Conservation (phyloP, 2,329 filamentous ascomycete genomes). For the Ascochyta rabiei region DNA sequence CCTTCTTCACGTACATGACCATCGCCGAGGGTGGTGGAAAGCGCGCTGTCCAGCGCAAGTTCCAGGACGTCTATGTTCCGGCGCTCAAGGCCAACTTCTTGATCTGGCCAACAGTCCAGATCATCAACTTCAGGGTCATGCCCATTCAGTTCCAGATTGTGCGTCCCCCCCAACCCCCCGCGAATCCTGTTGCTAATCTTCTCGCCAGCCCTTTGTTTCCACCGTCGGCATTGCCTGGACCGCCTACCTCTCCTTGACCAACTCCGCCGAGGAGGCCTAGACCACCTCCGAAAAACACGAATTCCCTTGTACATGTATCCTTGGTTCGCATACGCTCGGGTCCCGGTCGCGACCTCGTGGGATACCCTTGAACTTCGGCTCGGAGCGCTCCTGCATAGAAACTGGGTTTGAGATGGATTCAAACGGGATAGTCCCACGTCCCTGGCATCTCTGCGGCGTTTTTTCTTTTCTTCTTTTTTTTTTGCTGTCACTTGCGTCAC, state of each 20-base stretch:
- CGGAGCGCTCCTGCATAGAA: constrained; percentile 31
- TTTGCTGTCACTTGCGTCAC: no score
- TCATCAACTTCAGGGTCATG: constrained; percentile 95
- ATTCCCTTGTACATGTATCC: constrained; percentile 26
- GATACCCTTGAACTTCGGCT: constrained; percentile 26
- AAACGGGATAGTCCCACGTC: constrained; percentile 21
- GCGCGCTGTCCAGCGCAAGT: constrained; percentile 79
- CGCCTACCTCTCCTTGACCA: constrained; percentile 90
- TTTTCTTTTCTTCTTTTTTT: constrained; percentile 10
- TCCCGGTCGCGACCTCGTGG: constrained; percentile 22
- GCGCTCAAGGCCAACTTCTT: constrained; percentile 95
- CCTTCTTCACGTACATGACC: constrained; percentile 97
- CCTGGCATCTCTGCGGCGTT: constrained; percentile 28
- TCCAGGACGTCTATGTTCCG: constrained; percentile 91
- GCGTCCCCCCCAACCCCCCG: constrained; percentile 52
- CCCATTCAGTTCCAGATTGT: constrained; percentile 97
- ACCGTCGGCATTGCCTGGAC: constrained; percentile 97
- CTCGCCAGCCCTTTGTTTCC: constrained; percentile 84
- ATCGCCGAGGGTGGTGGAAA: constrained; percentile 88
- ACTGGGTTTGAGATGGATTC: not conserved
- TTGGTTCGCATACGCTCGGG: constrained; percentile 17
- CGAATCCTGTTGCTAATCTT: constrained; percentile 11
- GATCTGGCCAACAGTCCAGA: constrained; percentile 93
- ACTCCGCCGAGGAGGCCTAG: constrained; percentile 75
- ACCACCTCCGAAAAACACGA: constrained; percentile 11